Evolutionary conservation across 1,139 yeast genomes (phyloP).

Genomic region (Pichia sp.): DNA sequence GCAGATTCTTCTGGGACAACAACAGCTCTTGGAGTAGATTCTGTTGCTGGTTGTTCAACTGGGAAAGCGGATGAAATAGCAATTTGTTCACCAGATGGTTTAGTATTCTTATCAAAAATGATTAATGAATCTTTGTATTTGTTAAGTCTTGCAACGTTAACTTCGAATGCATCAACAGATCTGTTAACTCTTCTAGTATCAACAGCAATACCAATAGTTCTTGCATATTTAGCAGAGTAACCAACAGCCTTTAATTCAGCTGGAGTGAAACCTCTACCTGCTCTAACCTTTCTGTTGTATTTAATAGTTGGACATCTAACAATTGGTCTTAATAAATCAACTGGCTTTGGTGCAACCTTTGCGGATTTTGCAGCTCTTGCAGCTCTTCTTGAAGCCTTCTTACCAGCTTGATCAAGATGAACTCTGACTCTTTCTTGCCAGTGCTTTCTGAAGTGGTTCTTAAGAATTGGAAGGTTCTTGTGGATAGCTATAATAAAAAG

Average conservation of each 20-base stretch:
- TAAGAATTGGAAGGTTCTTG: slow-evolving; percentile 93
- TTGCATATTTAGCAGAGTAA: slow-evolving; percentile 90
- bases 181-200: slow-evolving; percentile 99
- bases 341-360: slow-evolving; percentile 93
- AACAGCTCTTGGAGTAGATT: slow-evolving; percentile 85
- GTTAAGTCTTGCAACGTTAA: slow-evolving; percentile 93
- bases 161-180: slow-evolving; percentile 90
- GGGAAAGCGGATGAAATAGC: slow-evolving; percentile 86
- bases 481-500: slow-evolving; percentile 62
- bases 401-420: slow-evolving; percentile 99
- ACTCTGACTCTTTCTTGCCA: slow-evolving; percentile 99
- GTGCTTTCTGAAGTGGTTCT: slow-evolving; percentile 98
- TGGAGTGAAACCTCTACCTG: slow-evolving; percentile 98
- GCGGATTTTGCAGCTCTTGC: slow-evolving; percentile 95
- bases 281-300: slow-evolving; percentile 99
- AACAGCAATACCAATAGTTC: slow-evolving; percentile 97
- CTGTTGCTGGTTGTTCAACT: slow-evolving; percentile 70
- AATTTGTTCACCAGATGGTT: slow-evolving; percentile 69
- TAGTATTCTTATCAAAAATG: slow-evolving; percentile 82
- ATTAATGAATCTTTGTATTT: slow-evolving; percentile 96
- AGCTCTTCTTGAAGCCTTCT: slow-evolving; percentile 94
- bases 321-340: slow-evolving; percentile 93
- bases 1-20: slow-evolving; percentile 81
- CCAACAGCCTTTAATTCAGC: slow-evolving; percentile 99
- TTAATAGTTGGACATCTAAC: slow-evolving; percentile 98